phyloP scores from a whole-genome alignment of 495 filamentous ascomycete genomes.

The Xeromyces bisporus region DNA sequence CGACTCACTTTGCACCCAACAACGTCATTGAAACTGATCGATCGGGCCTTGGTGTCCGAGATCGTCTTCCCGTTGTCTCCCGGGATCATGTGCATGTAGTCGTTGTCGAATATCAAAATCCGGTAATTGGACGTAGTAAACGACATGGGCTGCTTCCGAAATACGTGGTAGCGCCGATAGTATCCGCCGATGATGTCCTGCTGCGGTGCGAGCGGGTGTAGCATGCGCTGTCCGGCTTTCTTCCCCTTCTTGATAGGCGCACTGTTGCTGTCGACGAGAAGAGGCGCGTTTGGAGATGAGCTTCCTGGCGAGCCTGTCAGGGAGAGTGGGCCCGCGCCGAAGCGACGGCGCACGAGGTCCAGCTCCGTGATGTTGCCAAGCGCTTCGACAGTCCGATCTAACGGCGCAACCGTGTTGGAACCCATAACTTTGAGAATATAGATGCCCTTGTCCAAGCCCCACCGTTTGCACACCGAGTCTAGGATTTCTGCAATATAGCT shows the following conservation, averaged over 20 bases:
- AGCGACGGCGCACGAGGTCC: constrained; percentile 74
- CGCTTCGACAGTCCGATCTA: constrained; percentile 80
- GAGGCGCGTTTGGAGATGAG: constrained; percentile 59
- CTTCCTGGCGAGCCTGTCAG: constrained; percentile 66
- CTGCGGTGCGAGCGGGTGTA: constrained; percentile 67
- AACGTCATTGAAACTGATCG: constrained; percentile 82
- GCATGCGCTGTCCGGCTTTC: constrained; percentile 40
- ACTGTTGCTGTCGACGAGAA: constrained; percentile 35
- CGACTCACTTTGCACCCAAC: constrained; percentile 85
- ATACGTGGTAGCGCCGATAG: constrained; percentile 78
- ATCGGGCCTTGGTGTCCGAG: constrained; percentile 58
- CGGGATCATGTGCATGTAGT: constrained; percentile 91
- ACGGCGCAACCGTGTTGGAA: constrained; percentile 64
- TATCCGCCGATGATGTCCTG: constrained; percentile 53
- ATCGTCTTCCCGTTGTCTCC: constrained; percentile 38
- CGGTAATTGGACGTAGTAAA: constrained; percentile 73
- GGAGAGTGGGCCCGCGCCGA: constrained; percentile 61
- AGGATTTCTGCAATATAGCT: constrained; percentile 89
- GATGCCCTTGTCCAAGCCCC: constrained; percentile 75
- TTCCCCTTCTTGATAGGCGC: constrained; percentile 45
- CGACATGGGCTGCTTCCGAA: constrained; percentile 85
- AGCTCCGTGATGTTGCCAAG: constrained; percentile 70
- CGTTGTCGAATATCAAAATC: constrained; percentile 77
- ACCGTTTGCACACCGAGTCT: constrained; percentile 75
- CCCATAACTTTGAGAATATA: constrained; percentile 78